Evolutionary conservation across 768 basidiomycete genomes (phyloP).

Genomic region (Kwoniella pini): DNA sequence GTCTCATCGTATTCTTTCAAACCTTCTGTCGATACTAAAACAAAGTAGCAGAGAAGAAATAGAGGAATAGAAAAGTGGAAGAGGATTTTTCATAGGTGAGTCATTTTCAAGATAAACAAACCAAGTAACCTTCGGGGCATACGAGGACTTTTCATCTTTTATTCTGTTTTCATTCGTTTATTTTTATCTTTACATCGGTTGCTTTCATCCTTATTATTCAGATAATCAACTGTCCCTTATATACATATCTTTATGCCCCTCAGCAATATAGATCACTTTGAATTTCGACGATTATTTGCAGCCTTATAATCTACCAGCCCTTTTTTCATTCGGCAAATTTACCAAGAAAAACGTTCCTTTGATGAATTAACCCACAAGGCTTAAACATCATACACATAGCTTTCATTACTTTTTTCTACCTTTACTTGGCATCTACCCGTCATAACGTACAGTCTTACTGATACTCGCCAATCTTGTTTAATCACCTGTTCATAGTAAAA

Average conservation of each 20-base stretch:
- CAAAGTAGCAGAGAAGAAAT: not conserved
- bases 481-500: not conserved
- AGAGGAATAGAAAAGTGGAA: not conserved
- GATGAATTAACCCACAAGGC: not conserved
- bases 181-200: too few relatives aligned
- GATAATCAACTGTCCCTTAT: too few relatives aligned
- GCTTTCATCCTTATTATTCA: too few relatives aligned
- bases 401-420: not conserved
- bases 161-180: not conserved
- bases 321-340: not conserved
- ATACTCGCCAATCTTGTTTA: not conserved
- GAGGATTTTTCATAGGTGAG: not conserved
- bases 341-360: not conserved
- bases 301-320: conserved; percentile 1
- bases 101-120: not conserved
- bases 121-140: not conserved
- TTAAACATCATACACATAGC: not conserved
- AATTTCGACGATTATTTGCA: conserved; percentile 1
- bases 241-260: too few relatives aligned
- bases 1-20: too few relatives aligned
- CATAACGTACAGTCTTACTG: not conserved
- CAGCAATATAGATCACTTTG: too few relatives aligned
- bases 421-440: not conserved
- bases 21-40: not conserved
- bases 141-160: not conserved